phyloP scores from a whole-genome alignment of 371 early-diverging fungal species.

The Mortierella sp. region DNA sequence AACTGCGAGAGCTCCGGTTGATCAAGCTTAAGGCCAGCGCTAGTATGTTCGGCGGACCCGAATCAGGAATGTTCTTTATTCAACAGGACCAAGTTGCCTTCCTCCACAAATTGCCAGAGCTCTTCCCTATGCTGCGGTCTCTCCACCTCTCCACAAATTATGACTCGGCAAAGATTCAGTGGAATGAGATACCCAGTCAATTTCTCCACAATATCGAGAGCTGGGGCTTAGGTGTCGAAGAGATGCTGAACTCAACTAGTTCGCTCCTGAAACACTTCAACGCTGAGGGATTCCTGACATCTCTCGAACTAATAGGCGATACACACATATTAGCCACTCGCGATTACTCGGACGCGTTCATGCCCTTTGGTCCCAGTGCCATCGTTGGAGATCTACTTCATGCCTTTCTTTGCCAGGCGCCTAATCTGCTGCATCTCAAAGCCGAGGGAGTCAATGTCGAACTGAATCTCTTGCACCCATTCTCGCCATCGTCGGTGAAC shows the following conservation, averaged over 20 bases:
- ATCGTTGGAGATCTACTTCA: constrained; percentile 8
- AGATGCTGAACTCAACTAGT: neutral
- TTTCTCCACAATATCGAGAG: neutral
- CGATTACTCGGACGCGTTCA: neutral
- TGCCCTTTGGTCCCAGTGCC: neutral
- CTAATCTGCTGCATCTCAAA: constrained; percentile 13
- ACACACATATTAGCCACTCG: neutral
- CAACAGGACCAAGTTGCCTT: neutral
- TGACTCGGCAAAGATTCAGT: neutral
- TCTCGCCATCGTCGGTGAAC: neutral
- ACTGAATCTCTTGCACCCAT: neutral
- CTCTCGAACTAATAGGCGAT: constrained; percentile 1
- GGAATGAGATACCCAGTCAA: neutral
- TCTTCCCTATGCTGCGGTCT: neutral
- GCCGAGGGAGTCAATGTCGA: constrained; percentile 9
- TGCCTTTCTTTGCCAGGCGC: constrained; percentile 11
- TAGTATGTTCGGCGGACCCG: neutral
- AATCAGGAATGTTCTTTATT: neutral
- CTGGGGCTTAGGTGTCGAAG: constrained; percentile 1
- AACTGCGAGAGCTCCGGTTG: neutral
- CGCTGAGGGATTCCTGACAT: neutral
- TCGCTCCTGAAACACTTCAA: neutral
- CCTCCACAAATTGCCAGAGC: neutral
- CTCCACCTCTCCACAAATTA: neutral
- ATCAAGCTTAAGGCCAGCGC: neutral